phyloP scores from a whole-genome alignment of 2,329 filamentous ascomycete species.

The Trichoderma sp. region DNA sequence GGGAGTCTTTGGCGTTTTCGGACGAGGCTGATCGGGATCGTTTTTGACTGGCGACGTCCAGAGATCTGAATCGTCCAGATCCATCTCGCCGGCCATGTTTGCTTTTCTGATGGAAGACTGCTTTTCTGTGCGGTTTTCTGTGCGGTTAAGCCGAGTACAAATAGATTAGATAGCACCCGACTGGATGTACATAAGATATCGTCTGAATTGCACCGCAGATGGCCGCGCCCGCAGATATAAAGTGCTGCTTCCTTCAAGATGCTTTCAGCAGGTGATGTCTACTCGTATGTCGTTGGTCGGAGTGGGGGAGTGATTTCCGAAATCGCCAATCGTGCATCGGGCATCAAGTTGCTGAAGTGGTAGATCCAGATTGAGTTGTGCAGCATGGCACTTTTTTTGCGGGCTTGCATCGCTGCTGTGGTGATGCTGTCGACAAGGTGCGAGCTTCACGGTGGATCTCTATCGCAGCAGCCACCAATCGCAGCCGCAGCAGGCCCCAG shows the following conservation, averaged over 20 bases:
- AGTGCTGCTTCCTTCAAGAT: not conserved
- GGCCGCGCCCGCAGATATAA: not conserved
- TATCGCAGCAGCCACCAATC: not conserved
- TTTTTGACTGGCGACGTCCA: conserved; percentile 49
- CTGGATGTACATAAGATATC: not conserved
- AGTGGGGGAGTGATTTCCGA: not conserved
- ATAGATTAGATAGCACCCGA: not conserved
- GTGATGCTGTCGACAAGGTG: conserved; percentile 10
- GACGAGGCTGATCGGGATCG: conserved; percentile 35
- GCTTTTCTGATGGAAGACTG: conserved; percentile 23
- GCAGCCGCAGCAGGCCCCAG: conserved; percentile 2
- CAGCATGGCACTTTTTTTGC: not conserved
- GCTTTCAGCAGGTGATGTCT: conserved; percentile 13
- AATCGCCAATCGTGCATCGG: conserved; percentile 1
- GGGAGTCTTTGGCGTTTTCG: conserved; percentile 46
- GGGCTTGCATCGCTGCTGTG: conserved; percentile 13
- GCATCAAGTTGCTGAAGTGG: not conserved
- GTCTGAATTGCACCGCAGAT: not conserved
- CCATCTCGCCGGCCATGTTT: conserved; percentile 48
- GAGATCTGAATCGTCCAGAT: conserved; percentile 52
- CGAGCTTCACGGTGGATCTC: not conserved
- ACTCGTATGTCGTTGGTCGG: conserved; percentile 5
- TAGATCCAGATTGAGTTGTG: not conserved
- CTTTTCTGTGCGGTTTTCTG: not conserved
- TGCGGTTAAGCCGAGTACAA: not conserved